Conservation (phyloP, 2,329 filamentous ascomycete species). For the Fusarium pilosicola region DNA sequence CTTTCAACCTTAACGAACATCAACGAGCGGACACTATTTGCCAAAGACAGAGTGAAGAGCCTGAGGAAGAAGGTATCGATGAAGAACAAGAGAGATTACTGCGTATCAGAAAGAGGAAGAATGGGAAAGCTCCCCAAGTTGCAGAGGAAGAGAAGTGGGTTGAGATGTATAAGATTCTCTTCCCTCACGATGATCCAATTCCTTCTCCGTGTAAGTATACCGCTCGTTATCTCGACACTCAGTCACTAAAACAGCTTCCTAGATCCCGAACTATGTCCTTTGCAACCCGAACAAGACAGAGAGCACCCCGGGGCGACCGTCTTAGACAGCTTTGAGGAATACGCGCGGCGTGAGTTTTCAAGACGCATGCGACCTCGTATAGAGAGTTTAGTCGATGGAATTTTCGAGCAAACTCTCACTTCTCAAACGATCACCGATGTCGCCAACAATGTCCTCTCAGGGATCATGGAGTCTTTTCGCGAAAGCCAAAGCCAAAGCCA, state of each 20-base stretch:
- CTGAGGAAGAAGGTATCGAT: background rate
- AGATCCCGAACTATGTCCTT: background rate
- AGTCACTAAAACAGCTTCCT: too few species aligned
- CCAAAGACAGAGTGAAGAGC: background rate
- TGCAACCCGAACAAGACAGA: background rate
- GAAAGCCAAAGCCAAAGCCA: background rate
- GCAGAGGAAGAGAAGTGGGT: background rate
- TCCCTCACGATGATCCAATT: background rate
- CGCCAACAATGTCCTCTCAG: background rate
- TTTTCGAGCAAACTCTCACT: background rate
- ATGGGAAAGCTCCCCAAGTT: background rate
- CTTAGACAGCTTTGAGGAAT: background rate
- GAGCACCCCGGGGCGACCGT: background rate
- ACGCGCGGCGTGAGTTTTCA: background rate
- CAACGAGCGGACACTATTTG: background rate
- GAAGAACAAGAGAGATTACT: background rate
- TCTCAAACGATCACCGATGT: background rate
- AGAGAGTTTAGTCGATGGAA: background rate
- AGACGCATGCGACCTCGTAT: background rate
- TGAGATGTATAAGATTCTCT: slow-evolving; percentile 2
- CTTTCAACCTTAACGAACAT: background rate
- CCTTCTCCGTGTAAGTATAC: background rate
- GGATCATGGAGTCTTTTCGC: background rate
- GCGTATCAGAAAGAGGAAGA: background rate
- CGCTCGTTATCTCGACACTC: too few species aligned